These are phyloP conservation scores for Gremmenia infestans DNA, from an alignment of 2,329 filamentous ascomycete species.

Conservation along the genomic window DNA sequence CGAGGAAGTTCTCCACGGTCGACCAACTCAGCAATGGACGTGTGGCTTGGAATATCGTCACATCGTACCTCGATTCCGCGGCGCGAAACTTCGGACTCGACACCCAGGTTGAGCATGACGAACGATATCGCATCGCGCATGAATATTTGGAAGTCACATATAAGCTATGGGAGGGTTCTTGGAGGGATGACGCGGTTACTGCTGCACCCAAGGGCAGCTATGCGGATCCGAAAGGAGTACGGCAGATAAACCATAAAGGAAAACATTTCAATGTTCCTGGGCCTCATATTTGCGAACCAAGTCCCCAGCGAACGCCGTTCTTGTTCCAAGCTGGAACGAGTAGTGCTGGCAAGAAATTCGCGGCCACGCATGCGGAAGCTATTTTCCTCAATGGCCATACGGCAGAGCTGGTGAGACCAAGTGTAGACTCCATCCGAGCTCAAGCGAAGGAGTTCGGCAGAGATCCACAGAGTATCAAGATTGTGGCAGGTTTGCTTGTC, in stretches of 20 bases:
- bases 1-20: slow-evolving; percentile 25
- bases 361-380: slow-evolving; percentile 62
- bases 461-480: slow-evolving; percentile 58
- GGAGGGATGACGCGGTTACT: slow-evolving; percentile 46
- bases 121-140: slow-evolving; percentile 60
- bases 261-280: slow-evolving; percentile 61
- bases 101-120: slow-evolving; percentile 58
- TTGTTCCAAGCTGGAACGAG: slow-evolving; percentile 63
- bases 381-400: slow-evolving; percentile 65
- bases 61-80: slow-evolving; percentile 62
- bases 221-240: slow-evolving; percentile 51
- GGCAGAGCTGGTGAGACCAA: slow-evolving; percentile 55
- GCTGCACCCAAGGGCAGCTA: slow-evolving; percentile 56
- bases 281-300: slow-evolving; percentile 55
- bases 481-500: slow-evolving; percentile 60
- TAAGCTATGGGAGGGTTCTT: slow-evolving; percentile 26
- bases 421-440: slow-evolving; percentile 55
- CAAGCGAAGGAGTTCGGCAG: slow-evolving; percentile 48
- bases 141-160: slow-evolving; percentile 48
- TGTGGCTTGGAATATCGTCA: slow-evolving; percentile 50
- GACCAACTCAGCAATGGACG: slow-evolving; percentile 52
- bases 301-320: slow-evolving; percentile 26
- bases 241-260: slow-evolving; percentile 61
- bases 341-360: slow-evolving; percentile 60
- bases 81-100: slow-evolving; percentile 56